Evolutionary conservation across 768 basidiomycete species (phyloP), one percentile per base, ranked within the genome.

Genomic region (Pulveroboletus sp.): DNA sequence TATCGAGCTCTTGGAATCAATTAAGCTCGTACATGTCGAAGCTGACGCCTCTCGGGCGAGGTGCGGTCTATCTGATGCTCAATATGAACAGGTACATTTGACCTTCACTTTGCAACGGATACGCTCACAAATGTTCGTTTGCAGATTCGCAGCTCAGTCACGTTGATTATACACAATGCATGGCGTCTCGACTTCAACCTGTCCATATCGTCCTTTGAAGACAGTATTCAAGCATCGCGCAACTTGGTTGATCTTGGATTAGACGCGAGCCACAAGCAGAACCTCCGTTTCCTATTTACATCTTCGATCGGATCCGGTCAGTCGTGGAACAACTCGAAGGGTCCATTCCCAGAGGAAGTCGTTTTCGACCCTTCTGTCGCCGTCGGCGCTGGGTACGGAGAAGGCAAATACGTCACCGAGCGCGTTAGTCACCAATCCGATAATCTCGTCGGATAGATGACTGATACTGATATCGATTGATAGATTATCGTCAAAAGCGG

Each of bases 181-280:
- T 77, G 75, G 75, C 64, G 61, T n/a, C 61, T 77, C 39, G 69
- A 78, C 42, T 76, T 75, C 49, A 75, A 70, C 43, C 45, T 72
- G 29, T 60, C 60, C 4, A 58, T 77, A 10, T 60, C 69, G 6
- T 75, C 76, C 1, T 74, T 77, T 43, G 74, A 75, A 31, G 68
- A 70, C 5, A 74, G 64, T 43, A 63, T 77, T 12, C 65, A 59
- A 31, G 69, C 61, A 14, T 70, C 71, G 3, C 70, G 75, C 6
- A 70, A 73, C 35, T 57, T 71, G 1, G 41, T 62, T 12, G 57
- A 59, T 35, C 62, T 77, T 6, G 68, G 62, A 0, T 51, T 69
- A 14, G 59, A 55, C 45, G 67, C 64, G 4, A 56, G 62, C 2
- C 60, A 58, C 40, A 55, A 54, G 1, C 51, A 52, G n/a, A 58